Percentiles rank a stretch among this genome's conserved stretches.
These are phyloP conservation scores for Dalbergia cultrata DNA, from an alignment of 306 rosid species.

Conservation along the genomic window DNA sequence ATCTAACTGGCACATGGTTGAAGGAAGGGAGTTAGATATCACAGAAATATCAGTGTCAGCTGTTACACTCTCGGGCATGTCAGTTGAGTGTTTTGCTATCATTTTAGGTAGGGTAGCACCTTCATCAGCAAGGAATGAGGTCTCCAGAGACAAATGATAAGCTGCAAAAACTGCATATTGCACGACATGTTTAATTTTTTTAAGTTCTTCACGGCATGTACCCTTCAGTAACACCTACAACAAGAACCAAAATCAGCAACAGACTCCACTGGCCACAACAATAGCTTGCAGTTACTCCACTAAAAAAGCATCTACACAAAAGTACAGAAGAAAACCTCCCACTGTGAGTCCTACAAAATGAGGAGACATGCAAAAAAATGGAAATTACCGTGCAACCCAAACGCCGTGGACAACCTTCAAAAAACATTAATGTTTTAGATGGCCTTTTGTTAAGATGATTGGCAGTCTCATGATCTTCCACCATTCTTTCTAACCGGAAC, in stretches of 20 bases:
- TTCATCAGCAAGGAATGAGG: constrained; percentile 98
- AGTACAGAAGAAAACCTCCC: constrained; percentile 19
- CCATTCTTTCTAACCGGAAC: constrained; percentile 78
- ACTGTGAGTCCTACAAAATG: not conserved
- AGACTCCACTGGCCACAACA: constrained; percentile 11
- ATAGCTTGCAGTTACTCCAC: constrained; percentile 12
- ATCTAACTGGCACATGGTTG: constrained; percentile 52
- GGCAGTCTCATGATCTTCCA: constrained; percentile 73
- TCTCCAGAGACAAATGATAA: constrained; percentile 96
- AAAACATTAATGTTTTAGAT: constrained; percentile 91
- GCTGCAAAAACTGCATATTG: constrained; percentile 97
- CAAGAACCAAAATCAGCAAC: constrained; percentile 54
- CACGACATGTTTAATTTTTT: constrained; percentile 88
- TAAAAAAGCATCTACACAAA: constrained; percentile 19
- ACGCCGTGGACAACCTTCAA: constrained; percentile 97
- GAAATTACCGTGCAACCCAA: constrained; percentile 91
- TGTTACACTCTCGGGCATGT: constrained; percentile 56
- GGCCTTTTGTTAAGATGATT: constrained; percentile 79
- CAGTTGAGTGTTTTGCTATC: constrained; percentile 51
- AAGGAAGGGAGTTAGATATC: constrained; percentile 45
- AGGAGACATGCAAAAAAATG: constrained; percentile 1
- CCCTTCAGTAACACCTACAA: constrained; percentile 92
- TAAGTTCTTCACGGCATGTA: constrained; percentile 75
- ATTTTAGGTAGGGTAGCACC: constrained; percentile 96
- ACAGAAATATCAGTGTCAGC: constrained; percentile 54